Conservation (phyloP, 2,329 filamentous ascomycete genomes). For the Venturia asperata region DNA sequence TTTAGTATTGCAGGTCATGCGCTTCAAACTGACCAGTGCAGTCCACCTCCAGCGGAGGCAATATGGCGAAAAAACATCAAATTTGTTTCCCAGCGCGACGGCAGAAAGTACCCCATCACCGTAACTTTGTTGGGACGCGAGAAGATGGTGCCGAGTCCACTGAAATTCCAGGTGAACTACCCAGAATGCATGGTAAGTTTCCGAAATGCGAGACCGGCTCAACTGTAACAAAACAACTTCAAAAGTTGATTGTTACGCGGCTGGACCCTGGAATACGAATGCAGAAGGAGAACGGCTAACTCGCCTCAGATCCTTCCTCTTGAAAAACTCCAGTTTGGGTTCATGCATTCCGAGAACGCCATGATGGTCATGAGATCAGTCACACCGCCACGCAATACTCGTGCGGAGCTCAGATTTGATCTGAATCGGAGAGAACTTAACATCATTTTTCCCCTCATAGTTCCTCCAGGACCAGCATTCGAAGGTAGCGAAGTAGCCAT, state of each 20-base stretch:
- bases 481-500: background rate
- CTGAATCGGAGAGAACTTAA: conserved; percentile 11
- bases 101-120: background rate
- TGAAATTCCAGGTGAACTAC: background rate
- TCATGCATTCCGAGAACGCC: conserved; percentile 13
- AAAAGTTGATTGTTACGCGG: background rate
- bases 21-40: background rate
- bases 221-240: background rate
- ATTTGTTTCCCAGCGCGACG: background rate
- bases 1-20: background rate
- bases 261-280: background rate
- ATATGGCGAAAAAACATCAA: background rate
- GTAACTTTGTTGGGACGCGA: background rate
- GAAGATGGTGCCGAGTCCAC: background rate
- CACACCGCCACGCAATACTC: background rate
- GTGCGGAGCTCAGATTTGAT: conserved; percentile 10
- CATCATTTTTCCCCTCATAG: conserved; percentile 8
- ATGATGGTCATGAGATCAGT: conserved; percentile 17
- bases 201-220: background rate
- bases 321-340: background rate
- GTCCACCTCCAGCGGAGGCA: conserved; percentile 11
- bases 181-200: conserved; percentile 10
- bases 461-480: background rate
- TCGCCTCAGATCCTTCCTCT: background rate
- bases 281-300: background rate